Evolutionary conservation across 2,329 filamentous ascomycete species (phyloP).

Genomic region (Dothistroma pini): DNA sequence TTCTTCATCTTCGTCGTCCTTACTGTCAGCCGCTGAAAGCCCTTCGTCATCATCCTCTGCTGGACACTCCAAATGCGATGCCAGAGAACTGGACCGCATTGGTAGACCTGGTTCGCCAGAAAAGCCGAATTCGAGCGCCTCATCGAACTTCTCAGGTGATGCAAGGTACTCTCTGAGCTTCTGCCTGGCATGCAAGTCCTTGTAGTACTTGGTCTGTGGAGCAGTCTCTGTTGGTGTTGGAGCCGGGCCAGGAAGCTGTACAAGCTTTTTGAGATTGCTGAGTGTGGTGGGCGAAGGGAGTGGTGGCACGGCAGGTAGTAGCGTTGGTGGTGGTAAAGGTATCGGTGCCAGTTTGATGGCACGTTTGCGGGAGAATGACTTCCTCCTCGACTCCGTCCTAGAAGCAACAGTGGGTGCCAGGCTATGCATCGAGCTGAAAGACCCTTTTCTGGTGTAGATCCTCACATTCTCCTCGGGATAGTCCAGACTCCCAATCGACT

Average conservation of each 20-base stretch:
- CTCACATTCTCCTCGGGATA: constrained; percentile 5
- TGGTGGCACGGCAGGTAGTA: constrained; percentile 26
- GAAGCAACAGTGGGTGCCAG: constrained; percentile 7
- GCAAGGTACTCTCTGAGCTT: constrained; percentile 83
- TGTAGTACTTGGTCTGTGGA: constrained; percentile 61
- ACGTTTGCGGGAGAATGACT: constrained; percentile 22
- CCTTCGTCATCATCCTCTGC: constrained; percentile 11
- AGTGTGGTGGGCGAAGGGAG: constrained; percentile 15
- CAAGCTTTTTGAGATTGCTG: constrained; percentile 3
- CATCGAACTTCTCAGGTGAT: constrained; percentile 91
- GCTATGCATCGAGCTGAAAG: constrained; percentile 13
- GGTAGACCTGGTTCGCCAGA: constrained; percentile 41
- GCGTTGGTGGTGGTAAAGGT: constrained; percentile 29
- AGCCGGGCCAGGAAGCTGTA: constrained; percentile 6
- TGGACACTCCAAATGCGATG: constrained; percentile 17
- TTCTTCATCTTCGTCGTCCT: constrained; percentile 15
- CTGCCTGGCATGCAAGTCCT: constrained; percentile 80
- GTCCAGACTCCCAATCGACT: constrained; percentile 15
- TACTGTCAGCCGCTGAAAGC: constrained; percentile 12
- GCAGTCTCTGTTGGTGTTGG: constrained; percentile 3
- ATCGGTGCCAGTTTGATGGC: constrained; percentile 27
- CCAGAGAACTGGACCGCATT: constrained; percentile 12
- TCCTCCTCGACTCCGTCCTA: constrained; percentile 7
- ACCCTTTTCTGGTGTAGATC: constrained; percentile 12
- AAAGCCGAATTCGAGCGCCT: constrained; percentile 91